Evolutionary conservation across 2,329 filamentous ascomycete genomes (phyloP), one percentile per base, ranked within the genome.

Genomic region (Cytospora leucostoma): DNA sequence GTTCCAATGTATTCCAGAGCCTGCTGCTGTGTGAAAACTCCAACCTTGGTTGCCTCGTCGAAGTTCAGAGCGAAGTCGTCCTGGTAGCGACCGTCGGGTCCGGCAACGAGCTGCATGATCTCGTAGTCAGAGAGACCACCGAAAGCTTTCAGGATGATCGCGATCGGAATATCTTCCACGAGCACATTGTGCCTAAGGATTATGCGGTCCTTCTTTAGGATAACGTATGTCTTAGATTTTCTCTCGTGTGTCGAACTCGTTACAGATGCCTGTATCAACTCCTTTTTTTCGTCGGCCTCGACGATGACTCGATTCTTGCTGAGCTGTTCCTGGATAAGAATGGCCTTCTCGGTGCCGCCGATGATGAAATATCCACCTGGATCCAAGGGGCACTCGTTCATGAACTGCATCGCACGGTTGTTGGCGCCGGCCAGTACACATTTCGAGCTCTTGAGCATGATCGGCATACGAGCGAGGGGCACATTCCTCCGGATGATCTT

Each of bases 221-320:
- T 86, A 58, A 99, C 92, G 70, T 98, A 97, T 61, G 92, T 97
- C 80, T 99, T 99, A 12, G 95, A 97, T 76, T 98, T 97, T 71
- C 96, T 87, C 75, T 98, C 95, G 76, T 97, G 93, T 1, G 96
- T 98, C 35, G 95, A 97, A 86, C 93, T 96, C 8, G 93, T 99
- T 35, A 98, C 95, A 1, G 95, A 98, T 44, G 96, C 95, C 69
- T 94, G 92, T 62, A 98, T 94, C 67, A 96, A 88, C 65, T 91
- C 91, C 77, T 97, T 98, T 79, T 96, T 96, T 59, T 89, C 84
- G 71, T 94, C 91, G 61, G 92, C 89, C 77, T 99, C 96, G 17
- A 99, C 94, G 74, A 99, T 97, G 71, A 99, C 91, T 80, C 95
- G 88, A 77, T 99, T 99, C 84, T 99, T 99, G 84, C 95, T 99